Base-by-base conservation (phyloP, 176 grass and related monocot genomes). In the Ensete glaucum region DNA sequence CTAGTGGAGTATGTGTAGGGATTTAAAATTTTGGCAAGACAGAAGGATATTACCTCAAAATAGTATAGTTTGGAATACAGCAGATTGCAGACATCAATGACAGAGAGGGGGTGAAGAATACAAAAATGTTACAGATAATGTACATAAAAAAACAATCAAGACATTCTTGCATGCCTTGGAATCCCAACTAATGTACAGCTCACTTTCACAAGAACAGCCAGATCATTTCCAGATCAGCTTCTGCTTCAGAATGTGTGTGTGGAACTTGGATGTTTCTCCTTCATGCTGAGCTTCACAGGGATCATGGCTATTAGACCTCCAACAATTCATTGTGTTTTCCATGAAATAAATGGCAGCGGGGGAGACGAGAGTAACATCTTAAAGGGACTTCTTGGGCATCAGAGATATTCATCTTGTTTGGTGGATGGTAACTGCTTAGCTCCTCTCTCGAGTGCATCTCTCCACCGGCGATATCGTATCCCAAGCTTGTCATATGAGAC, bases 401-500 rank as follows among this genome's bases (percentile, higher is more conserved):
- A 82, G 74, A 79, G 76, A 50, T 73, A 85, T 25, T 87, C 74
- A 0, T 71, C 74, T 77, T 89, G 82, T 72, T 88, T 87, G 9
- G 69, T 83, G 84, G 94, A 94, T 8, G 95, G 88, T 68, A 91
- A 55, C 22, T 81, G 78, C 34, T 89, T 84, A 1, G 73, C 74
- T 24, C 95, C 90, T 19, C 73, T 83, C 68, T 99, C 96, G 1
- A 99, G 73, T 21, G 88, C 71, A 26, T 87, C 86, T 83, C 88
- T 88, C 96, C 96, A 99, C 23, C 89, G 57, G 21, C 96, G 77
- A 48, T 99, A 99, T 82, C 96, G 19, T 63, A 99, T 56, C 52
- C 91, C 96, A 8, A 99, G 89, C 83, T 99, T 99, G 86, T 99
- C 96, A 10, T 99, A 99, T 0, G 88, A 89, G 13, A 95, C 91